Evolutionary conservation across 2,329 filamentous ascomycete genomes (phyloP).

Genomic region (Juglanconis juglandina): DNA sequence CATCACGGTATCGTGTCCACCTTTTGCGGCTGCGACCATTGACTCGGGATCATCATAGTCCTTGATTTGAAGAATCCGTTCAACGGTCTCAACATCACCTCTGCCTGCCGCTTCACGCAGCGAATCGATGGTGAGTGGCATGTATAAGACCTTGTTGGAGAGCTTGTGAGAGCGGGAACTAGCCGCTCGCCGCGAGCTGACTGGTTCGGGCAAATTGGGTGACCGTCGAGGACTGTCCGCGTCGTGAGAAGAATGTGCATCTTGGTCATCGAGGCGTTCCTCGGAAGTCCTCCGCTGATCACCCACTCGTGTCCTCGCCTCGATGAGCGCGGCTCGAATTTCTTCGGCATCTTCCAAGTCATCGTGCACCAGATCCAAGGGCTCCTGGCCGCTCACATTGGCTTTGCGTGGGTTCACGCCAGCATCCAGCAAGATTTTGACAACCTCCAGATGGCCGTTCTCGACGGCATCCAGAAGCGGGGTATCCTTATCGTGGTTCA

Average conservation of each 20-base stretch:
- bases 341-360: slow-evolving; percentile 76
- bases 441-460: slow-evolving; percentile 86
- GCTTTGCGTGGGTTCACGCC: slow-evolving; percentile 89
- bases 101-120: slow-evolving; percentile 57
- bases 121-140: slow-evolving; percentile 56
- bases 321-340: slow-evolving; percentile 67
- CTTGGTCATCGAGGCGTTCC: slow-evolving; percentile 44
- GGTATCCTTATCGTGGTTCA: slow-evolving; percentile 81
- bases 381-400: slow-evolving; percentile 89
- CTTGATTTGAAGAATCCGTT: slow-evolving; percentile 58
- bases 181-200: slow-evolving; percentile 46
- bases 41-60: slow-evolving; percentile 74
- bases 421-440: slow-evolving; percentile 76
- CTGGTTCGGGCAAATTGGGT: slow-evolving; percentile 36
- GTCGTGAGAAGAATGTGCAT: slow-evolving; percentile 48
- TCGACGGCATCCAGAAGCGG: slow-evolving; percentile 94
- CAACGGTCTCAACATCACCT: slow-evolving; percentile 61
- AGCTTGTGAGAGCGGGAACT: slow-evolving; percentile 61
- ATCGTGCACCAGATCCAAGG: slow-evolving; percentile 75
- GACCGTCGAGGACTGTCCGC: slow-evolving; percentile 57
- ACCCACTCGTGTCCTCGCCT: slow-evolving; percentile 53
- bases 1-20: slow-evolving; percentile 84
- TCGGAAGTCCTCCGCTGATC: slow-evolving; percentile 55
- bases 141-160: slow-evolving; percentile 61
- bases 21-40: slow-evolving; percentile 85